Evolutionary conservation across 331 rosid species (phyloP).

Genomic region (Rhamnella rubrinervis): DNA sequence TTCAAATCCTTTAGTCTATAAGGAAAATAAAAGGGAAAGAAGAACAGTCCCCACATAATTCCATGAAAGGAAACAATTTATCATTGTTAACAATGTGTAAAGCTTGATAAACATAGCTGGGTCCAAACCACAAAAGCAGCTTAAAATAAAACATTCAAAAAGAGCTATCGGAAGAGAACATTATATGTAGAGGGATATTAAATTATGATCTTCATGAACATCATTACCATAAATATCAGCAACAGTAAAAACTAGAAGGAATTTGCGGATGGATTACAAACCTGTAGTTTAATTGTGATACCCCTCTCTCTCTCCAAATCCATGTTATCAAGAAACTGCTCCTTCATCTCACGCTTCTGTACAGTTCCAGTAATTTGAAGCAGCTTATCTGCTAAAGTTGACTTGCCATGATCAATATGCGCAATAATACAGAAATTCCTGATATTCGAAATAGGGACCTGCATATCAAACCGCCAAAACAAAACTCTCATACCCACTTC

Average conservation of each 20-base stretch:
- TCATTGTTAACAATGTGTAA: too few species aligned
- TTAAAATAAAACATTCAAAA: not conserved
- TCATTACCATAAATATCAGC: not conserved
- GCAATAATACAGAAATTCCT: slow-evolving; percentile 81
- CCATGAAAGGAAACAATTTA: too few species aligned
- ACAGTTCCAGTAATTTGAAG: slow-evolving; percentile 92
- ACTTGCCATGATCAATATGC: slow-evolving; percentile 92
- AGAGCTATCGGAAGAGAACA: too few species aligned
- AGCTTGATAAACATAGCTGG: too few species aligned
- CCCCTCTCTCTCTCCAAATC: slow-evolving; percentile 95
- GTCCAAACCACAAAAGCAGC: too few species aligned
- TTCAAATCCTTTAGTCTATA: too few species aligned
- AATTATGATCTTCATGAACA: not conserved
- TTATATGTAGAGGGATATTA: not conserved
- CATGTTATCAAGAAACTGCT: slow-evolving; percentile 97
- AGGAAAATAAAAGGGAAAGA: too few species aligned
- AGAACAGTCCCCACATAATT: too few species aligned
- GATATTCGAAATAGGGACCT: slow-evolving; percentile 79
- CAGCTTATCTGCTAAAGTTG: slow-evolving; percentile 84
- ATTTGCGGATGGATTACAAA: not conserved
- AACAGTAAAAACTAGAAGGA: not conserved
- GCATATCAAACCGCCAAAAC: not conserved
- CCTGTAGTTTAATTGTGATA: slow-evolving; percentile 90
- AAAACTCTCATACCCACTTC: not conserved
- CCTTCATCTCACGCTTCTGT: slow-evolving; percentile 89